Conservation (phyloP, 352 stramenopile species). For the Paralagenidium karlingii region DNA sequence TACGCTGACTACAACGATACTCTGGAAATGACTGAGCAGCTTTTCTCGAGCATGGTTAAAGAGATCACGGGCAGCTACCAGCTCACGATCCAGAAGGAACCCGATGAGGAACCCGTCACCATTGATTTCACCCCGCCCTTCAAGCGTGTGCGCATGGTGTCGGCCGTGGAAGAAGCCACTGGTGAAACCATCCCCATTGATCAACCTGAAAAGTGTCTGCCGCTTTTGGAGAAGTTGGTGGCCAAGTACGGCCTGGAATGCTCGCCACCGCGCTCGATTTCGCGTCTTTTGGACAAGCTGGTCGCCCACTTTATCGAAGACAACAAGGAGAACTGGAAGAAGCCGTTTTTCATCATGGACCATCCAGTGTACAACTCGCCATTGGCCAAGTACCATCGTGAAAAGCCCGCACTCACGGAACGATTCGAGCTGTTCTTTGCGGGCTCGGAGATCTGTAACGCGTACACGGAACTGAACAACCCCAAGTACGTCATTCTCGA, state of each 20-base stretch:
- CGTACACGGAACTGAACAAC: conserved; percentile 98
- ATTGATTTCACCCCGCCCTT: conserved; percentile 94
- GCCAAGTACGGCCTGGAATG: conserved; percentile 65
- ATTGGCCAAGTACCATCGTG: conserved; percentile 94
- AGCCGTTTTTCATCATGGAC: conserved; percentile 98
- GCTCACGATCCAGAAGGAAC: conserved; percentile 86
- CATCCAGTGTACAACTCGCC: conserved; percentile 97
- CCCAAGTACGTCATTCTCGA: conserved; percentile 41
- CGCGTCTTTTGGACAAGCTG: conserved; percentile 80
- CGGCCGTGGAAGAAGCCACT: conserved; percentile 54
- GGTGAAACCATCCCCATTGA: conserved; percentile 60
- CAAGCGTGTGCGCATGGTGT: conserved; percentile 91
- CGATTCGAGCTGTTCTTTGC: conserved; percentile 98
- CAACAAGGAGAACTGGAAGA: conserved; percentile 80
- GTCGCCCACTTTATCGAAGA: conserved; percentile 83
- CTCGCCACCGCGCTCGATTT: conserved; percentile 50
- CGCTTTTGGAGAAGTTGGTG: conserved; percentile 50
- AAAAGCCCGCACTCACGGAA: conserved; percentile 89
- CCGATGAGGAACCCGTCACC: conserved; percentile 48
- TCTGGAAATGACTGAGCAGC: conserved; percentile 93
- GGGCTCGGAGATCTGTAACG: conserved; percentile 96
- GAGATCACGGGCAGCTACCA: conserved; percentile 82
- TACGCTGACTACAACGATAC: conserved; percentile 98
- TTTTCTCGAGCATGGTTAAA: conserved; percentile 86
- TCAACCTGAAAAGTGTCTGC: conserved; percentile 37